These are phyloP conservation scores for Fusarium domesticum DNA, from an alignment of 2,329 filamentous ascomycete genomes.

Conservation along the genomic window DNA sequence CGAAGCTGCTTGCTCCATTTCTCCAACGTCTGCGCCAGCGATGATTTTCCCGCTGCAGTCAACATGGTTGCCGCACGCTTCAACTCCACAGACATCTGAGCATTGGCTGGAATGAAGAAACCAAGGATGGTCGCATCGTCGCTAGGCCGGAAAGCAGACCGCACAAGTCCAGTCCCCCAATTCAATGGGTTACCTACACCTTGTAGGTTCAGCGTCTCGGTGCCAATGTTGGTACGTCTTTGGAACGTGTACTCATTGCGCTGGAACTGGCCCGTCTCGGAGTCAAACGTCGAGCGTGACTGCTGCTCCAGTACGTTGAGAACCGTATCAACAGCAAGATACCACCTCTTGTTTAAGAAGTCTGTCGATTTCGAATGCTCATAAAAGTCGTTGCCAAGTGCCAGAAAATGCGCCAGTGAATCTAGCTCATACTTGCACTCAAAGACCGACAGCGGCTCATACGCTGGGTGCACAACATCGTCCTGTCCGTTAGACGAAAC, in stretches of 20 bases:
- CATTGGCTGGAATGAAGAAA: constrained; percentile 93
- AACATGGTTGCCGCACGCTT: constrained; percentile 70
- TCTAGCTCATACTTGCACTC: constrained; percentile 99
- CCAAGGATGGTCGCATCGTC: constrained; percentile 94
- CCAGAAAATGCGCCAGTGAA: constrained; percentile 87
- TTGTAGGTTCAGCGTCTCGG: constrained; percentile 79
- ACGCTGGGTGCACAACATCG: constrained; percentile 80
- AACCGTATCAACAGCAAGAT: constrained; percentile 70
- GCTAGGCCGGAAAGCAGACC: constrained; percentile 90
- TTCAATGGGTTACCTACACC: constrained; percentile 92
- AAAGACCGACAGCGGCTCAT: constrained; percentile 82
- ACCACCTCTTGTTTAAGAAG: constrained; percentile 78
- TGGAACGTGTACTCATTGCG: constrained; percentile 86
- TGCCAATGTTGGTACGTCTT: constrained; percentile 74
- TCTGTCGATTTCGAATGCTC: constrained; percentile 72
- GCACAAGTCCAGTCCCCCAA: constrained; percentile 75
- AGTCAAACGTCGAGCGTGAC: constrained; percentile 75
- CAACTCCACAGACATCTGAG: constrained; percentile 91
- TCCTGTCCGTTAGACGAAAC: constrained; percentile 75
- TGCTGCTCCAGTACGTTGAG: constrained; percentile 74
- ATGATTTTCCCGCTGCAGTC: constrained; percentile 53
- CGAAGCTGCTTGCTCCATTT: constrained; percentile 61
- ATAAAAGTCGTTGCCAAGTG: constrained; percentile 82
- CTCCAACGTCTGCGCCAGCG: constrained; percentile 54
- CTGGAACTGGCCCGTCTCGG: constrained; percentile 59